Percentiles rank a stretch among this genome's conserved stretches.
These are phyloP conservation scores for Knufia fluminis DNA, from an alignment of 2,329 filamentous ascomycete genomes.

Conservation along the genomic window DNA sequence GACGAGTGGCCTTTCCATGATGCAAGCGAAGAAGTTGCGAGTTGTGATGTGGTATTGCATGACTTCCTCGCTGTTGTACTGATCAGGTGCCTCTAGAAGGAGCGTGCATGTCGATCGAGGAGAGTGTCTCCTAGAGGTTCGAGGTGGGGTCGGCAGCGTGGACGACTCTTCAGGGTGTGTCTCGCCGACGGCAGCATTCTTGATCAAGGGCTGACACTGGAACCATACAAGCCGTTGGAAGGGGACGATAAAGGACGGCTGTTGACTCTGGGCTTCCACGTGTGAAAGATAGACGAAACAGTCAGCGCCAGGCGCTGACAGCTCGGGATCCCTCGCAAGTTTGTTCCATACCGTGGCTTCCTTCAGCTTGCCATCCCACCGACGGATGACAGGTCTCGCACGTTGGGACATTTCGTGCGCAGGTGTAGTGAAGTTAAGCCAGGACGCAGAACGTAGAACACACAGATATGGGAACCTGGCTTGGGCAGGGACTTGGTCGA, in stretches of 20 bases:
- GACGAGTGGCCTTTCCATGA: slow-evolving; percentile 57
- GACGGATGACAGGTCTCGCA: slow-evolving; percentile 19
- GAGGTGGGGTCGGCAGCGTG: slow-evolving; percentile 4
- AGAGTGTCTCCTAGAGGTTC: neutral
- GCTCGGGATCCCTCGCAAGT: slow-evolving; percentile 49
- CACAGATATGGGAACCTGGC: neutral
- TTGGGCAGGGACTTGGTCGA: too few species aligned
- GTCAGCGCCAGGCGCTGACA: slow-evolving; percentile 60
- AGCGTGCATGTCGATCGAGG: slow-evolving; percentile 40
- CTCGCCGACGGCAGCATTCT: slow-evolving; percentile 23
- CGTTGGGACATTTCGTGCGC: neutral
- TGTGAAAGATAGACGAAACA: slow-evolving; percentile 61
- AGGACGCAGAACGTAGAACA: neutral
- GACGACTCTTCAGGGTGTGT: slow-evolving; percentile 17
- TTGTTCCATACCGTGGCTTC: slow-evolving; percentile 35
- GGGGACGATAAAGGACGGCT: slow-evolving; percentile 61
- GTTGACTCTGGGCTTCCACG: slow-evolving; percentile 54
- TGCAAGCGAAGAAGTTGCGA: slow-evolving; percentile 67
- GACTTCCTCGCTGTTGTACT: slow-evolving; percentile 44
- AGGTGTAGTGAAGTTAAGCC: neutral
- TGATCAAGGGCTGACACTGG: slow-evolving; percentile 52
- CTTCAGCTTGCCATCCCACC: slow-evolving; percentile 31
- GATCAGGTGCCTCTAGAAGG: slow-evolving; percentile 58
- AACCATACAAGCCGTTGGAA: slow-evolving; percentile 45
- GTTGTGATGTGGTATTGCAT: slow-evolving; percentile 58